Evolutionary conservation across 306 rosid species (phyloP).

Genomic region (Sphenostylis stenocarpa): DNA sequence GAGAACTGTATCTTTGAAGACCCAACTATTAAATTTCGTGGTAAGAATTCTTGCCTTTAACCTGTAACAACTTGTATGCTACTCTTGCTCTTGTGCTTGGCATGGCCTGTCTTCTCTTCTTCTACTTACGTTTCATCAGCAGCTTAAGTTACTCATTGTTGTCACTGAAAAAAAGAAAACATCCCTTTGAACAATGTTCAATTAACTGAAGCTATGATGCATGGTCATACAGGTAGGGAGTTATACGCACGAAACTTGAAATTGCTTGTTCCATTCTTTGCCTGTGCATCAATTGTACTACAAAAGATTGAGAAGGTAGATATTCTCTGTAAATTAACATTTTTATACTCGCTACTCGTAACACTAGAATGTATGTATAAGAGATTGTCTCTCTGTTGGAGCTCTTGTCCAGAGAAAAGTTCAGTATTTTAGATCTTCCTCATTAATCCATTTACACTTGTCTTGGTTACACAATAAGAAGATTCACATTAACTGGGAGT

Average conservation of each 20-base stretch:
- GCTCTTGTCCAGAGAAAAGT: neutral
- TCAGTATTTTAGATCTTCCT: neutral
- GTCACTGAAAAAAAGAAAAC: neutral
- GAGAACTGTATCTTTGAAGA: constrained; percentile 81
- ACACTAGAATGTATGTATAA: neutral
- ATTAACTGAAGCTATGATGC: constrained; percentile 36
- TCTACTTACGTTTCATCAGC: neutral
- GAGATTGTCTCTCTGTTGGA: neutral
- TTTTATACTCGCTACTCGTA: constrained; percentile 17
- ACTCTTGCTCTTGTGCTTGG: neutral
- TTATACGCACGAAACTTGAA: constrained; percentile 87
- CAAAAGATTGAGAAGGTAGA: constrained; percentile 74
- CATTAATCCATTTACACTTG: neutral
- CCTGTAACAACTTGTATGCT: neutral
- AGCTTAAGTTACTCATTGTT: neutral
- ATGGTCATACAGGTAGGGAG: constrained; percentile 65
- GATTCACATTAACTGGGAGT: constrained; percentile 15
- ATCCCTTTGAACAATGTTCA: constrained; percentile 10
- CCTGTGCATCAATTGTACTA: constrained; percentile 64
- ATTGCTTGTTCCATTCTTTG: constrained; percentile 94
- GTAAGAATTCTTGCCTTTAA: constrained; percentile 39
- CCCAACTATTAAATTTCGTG: constrained; percentile 83
- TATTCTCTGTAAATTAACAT: constrained; percentile 7
- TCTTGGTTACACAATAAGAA: neutral
- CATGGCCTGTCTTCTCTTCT: neutral